Evolutionary conservation across 176 grass and related monocot genomes (phyloP).

Genomic region (Eleusine indica): DNA sequence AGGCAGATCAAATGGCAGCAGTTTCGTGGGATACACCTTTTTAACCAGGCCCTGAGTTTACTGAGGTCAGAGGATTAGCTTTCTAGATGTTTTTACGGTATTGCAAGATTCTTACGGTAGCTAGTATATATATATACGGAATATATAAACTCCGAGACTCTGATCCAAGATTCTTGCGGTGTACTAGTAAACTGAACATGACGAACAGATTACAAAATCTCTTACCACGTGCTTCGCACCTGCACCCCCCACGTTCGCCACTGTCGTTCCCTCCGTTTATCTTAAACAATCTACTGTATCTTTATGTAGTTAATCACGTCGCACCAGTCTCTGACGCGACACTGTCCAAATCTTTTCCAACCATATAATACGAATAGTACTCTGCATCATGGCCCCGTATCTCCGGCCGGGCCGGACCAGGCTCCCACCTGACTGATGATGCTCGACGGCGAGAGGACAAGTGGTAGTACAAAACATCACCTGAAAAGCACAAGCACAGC

Average conservation of each 20-base stretch:
- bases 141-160: no score
- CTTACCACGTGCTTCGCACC: neutral
- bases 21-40: neutral
- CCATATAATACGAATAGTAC: neutral
- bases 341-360: neutral
- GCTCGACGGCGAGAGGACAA: neutral
- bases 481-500: slow-evolving; percentile 10
- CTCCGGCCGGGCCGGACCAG: neutral
- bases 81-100: slow-evolving; percentile 5
- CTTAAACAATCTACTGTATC: neutral
- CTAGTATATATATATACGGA: no score
- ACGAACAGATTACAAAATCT: neutral
- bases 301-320: neutral
- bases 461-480: neutral
- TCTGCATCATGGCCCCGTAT: neutral
- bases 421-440: neutral
- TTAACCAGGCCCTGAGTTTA: neutral
- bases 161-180: neutral
- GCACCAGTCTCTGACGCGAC: neutral
- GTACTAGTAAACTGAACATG: neutral
- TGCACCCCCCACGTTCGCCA: neutral
- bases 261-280: neutral
- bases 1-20: neutral
- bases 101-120: neutral
- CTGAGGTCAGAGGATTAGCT: neutral